Evolutionary conservation across 1,284 basidiomycete genomes (phyloP), one percentile per base, ranked within the genome.

Genomic region (Ceratobasidium theobromae): DNA sequence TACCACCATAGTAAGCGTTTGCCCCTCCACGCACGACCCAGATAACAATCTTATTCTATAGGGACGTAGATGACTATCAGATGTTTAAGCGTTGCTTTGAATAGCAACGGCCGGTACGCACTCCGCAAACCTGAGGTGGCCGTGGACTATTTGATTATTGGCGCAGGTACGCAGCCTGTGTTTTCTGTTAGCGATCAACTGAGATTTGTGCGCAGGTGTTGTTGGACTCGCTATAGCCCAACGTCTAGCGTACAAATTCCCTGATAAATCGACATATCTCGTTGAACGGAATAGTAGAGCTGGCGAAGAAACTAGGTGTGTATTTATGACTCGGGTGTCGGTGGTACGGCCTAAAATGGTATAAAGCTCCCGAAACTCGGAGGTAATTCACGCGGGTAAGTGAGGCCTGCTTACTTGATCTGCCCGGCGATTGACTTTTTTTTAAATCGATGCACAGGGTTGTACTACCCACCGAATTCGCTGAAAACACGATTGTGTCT

Each of bases 81-180:
- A 14, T 28, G 45, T 14, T 25, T 60, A 18, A 30, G 8, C 12
- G 57, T 33, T 49, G 82, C 84, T 0, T 74, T 91, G 65, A 91
- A 91, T 71, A 79, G 80, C 32, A 80, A 76, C 49, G 82, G 83
- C n/a, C 79, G 75, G 68, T 88, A 80, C 76, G 80, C 76, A 58
- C 87, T 82, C 76, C 89, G 86, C 81, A 88, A 82, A 65, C 93
- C 96, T 3, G 87, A 93, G 62, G 81, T 81, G 40, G 78, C 78
- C 1, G 86, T 97, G n/a, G 96, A 98, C 75, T 89, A 93, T 75
- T 79, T 98, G 16, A 84, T 99, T 25, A 81, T 99, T n/a, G 96
- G 96, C 18, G 96, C 88, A 76, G 96, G 92, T 82, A 70, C 72
- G 79, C 70, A 33, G 4, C 67, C 53, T 25, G 53, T 28, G 21